Conservation (phyloP, 495 filamentous ascomycete genomes). For the Penicillium cosmopolitanum region DNA sequence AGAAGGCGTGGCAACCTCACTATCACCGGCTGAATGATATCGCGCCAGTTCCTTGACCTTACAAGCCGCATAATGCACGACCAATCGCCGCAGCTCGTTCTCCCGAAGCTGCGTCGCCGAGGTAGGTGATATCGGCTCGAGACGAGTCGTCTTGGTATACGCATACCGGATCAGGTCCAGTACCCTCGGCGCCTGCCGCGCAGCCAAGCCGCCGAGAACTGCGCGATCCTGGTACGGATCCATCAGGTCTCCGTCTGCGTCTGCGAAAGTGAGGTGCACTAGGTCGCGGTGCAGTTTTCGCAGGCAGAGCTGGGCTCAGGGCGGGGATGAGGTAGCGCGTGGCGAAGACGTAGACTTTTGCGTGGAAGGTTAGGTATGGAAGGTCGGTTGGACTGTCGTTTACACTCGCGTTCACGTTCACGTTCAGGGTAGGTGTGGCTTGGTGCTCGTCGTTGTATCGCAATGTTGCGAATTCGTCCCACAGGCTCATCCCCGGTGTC, state of each 20-base stretch:
- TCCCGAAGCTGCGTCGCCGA: conserved; percentile 51
- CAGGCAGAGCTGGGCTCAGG: conserved; percentile 47
- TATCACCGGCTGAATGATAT: conserved; percentile 40
- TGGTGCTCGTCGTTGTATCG: conserved; percentile 38
- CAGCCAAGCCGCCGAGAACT: conserved; percentile 25
- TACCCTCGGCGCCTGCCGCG: conserved; percentile 40
- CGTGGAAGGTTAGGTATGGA: conserved; percentile 51
- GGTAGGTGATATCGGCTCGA: conserved; percentile 47
- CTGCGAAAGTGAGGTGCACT: conserved; percentile 34
- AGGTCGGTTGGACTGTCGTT: conserved; percentile 22
- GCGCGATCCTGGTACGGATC: conserved; percentile 21
- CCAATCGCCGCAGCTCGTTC: conserved; percentile 48
- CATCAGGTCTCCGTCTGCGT: conserved; percentile 9
- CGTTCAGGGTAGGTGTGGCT: too few relatives aligned
- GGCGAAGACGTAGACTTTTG: conserved; percentile 53
- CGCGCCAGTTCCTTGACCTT: conserved; percentile 46
- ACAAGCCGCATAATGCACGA: conserved; percentile 50
- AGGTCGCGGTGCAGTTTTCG: conserved; percentile 46
- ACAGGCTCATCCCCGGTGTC: conserved; percentile 41
- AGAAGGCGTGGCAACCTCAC: conserved; percentile 28
- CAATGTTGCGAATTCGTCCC: conserved; percentile 46
- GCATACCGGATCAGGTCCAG: conserved; percentile 47
- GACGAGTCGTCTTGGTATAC: conserved; percentile 46
- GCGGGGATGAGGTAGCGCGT: conserved; percentile 49
- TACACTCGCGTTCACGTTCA: too few relatives aligned